These are phyloP conservation scores for Penicillium brasilianum DNA, from an alignment of 2,329 filamentous ascomycete genomes.

Conservation along the genomic window DNA sequence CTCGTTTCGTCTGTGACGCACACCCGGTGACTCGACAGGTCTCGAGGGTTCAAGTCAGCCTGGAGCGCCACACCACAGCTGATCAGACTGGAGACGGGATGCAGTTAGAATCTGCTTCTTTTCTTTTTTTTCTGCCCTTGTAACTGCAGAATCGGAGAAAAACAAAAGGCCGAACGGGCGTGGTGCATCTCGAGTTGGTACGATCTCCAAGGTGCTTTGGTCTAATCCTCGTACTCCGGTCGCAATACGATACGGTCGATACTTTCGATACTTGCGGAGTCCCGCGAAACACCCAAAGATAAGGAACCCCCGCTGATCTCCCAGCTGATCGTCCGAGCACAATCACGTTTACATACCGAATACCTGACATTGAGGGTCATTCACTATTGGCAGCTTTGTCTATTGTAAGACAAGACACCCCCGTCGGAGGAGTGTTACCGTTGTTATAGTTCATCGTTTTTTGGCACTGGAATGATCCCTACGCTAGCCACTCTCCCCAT, in stretches of 20 bases:
- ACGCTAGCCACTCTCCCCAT: background rate
- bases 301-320: slow-evolving; percentile 14
- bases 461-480: background rate
- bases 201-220: background rate
- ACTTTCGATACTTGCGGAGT: too few relatives aligned
- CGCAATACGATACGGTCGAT: background rate
- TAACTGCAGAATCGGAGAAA: background rate
- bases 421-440: background rate
- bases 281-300: slow-evolving; percentile 6
- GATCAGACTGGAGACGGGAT: slow-evolving; percentile 10
- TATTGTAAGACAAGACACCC: background rate
- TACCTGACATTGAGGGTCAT: background rate
- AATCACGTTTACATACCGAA: background rate
- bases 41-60: slow-evolving; percentile 35
- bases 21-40: slow-evolving; percentile 48
- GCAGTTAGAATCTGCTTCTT: too few relatives aligned
- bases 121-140: background rate
- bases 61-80: slow-evolving; percentile 25
- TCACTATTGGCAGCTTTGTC: background rate
- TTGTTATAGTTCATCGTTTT: background rate
- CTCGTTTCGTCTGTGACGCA: slow-evolving; percentile 46
- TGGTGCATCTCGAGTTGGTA: background rate
- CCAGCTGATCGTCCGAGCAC: slow-evolving; percentile 12
- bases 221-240: background rate
- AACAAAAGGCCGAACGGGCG: background rate